These are phyloP conservation scores for Aspergillus indologenus DNA, from an alignment of 495 filamentous ascomycete genomes.

Conservation along the genomic window DNA sequence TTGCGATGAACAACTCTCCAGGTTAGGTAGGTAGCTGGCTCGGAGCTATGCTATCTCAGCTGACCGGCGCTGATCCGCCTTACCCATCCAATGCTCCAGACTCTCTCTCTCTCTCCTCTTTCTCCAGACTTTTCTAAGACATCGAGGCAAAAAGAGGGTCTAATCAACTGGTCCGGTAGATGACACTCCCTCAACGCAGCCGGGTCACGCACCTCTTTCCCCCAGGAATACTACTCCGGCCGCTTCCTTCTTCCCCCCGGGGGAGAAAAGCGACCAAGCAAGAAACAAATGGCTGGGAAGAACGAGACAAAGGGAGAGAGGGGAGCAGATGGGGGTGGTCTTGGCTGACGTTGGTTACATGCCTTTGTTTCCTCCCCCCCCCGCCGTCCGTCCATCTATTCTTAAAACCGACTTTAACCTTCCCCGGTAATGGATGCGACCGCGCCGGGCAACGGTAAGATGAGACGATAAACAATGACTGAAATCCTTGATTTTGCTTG, in stretches of 20 bases:
- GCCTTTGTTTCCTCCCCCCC: background rate
- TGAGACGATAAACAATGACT: constrained; percentile 4
- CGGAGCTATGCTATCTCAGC: background rate
- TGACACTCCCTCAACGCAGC: background rate
- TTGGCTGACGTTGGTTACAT: constrained; percentile 34
- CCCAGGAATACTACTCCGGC: constrained; percentile 12
- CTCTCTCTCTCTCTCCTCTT: background rate
- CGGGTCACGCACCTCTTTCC: constrained; percentile 4
- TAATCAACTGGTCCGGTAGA: background rate
- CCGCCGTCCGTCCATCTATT: background rate
- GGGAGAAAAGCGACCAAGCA: background rate
- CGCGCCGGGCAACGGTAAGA: constrained; percentile 28
- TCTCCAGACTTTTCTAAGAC: background rate
- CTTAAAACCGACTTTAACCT: background rate
- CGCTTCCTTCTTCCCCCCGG: constrained; percentile 1
- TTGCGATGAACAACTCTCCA: background rate
- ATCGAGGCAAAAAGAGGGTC: background rate
- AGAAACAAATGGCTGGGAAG: background rate
- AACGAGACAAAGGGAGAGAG: background rate
- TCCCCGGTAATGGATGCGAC: constrained; percentile 3
- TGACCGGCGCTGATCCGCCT: background rate
- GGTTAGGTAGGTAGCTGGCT: constrained; percentile 2
- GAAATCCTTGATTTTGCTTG: too few relatives aligned
- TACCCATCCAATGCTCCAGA: background rate
- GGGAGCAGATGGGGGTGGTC: background rate